A percentile compares a stretch with the other conserved stretches of the same genome.
These are phyloP conservation scores for Pseudomonodictys pantanalensis DNA, from an alignment of 495 filamentous ascomycete species.

Conservation along the genomic window DNA sequence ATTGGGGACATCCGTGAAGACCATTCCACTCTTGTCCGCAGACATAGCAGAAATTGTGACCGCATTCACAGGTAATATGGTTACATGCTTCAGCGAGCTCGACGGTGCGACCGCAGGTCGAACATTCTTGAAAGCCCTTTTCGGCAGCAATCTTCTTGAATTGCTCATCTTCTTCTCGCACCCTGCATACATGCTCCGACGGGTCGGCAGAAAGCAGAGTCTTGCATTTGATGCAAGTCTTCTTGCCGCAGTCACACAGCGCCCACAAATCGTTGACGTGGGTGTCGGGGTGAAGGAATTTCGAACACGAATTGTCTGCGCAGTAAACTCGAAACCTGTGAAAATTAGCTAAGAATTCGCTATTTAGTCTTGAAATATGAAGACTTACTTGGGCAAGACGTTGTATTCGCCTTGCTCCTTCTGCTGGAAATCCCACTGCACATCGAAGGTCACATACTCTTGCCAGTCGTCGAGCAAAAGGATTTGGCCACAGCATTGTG, in stretches of 20 bases:
- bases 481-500: conserved; percentile 15
- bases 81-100: conserved; percentile 33
- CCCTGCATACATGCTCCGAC: conserved; percentile 10
- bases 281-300: conserved; percentile 19
- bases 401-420: conserved; percentile 14
- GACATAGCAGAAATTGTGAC: conserved; percentile 30
- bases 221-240: conserved; percentile 19
- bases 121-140: conserved; percentile 26
- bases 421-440: background rate
- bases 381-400: conserved; percentile 9
- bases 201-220: background rate
- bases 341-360: background rate
- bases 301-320: conserved; percentile 4
- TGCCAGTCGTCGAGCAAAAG: conserved; percentile 13
- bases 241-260: background rate
- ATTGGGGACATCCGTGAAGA: conserved; percentile 26
- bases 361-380: background rate
- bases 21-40: conserved; percentile 30
- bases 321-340: conserved; percentile 25
- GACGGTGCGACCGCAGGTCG: conserved; percentile 15
- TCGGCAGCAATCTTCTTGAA: conserved; percentile 20
- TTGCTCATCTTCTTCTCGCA: conserved; percentile 15
- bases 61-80: conserved; percentile 30
- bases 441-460: conserved; percentile 3
- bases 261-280: conserved; percentile 14